Base-by-base conservation (phyloP, 495 filamentous ascomycete genomes). In the Aspergillus indologenus region DNA sequence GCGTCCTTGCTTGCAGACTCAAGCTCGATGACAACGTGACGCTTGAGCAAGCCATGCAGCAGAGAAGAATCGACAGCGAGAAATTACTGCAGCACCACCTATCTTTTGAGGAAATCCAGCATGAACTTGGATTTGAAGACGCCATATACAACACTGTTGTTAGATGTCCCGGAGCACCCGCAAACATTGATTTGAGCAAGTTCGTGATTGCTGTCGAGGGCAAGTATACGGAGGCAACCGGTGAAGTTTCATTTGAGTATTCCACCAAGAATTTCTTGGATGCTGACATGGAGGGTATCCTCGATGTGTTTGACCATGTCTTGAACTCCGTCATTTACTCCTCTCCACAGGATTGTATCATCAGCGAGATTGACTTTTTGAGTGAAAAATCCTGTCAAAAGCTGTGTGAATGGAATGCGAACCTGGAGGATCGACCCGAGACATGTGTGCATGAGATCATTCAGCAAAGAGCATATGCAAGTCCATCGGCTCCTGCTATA, bases 151-250 rank as follows among this genome's bases (percentile, higher is more conserved):
- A 85, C 56, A 84, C 82, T 0, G 68, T 73, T 4, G 73, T 85
- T 21, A 71, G 57, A 9, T 83, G 77, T 29, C 61, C 51, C 14
- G 61, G 53, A 1, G 52, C 49, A 9, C 55, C 58, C 60, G 58
- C 12, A 24, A 58, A 20, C 3, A 26, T 31, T 29, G 58, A 63
- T 43, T 29, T 58, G 54, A 81, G 72, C 69, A 17, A 77, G 15
- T 87, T 83, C 62, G 78, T 81, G 24, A 71, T 85, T n/a, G 75
- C 80, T 26, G 79, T 84, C 23, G 82, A 84, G 42, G 84, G 83
- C 31, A 79, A 84, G 48, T 77, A 85, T 21, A 73, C 71, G 12
- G 61, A 65, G 7, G 58, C 69, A 7, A 61, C 62, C 12, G 68
- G 65, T 1, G 69, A 68, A 18, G 67, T 80, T 19, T 63, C 65